These are phyloP conservation scores for Climacium dendroides DNA, from an alignment of 225 moss, liverwort and hornwort genomes.

Conservation along the genomic window DNA sequence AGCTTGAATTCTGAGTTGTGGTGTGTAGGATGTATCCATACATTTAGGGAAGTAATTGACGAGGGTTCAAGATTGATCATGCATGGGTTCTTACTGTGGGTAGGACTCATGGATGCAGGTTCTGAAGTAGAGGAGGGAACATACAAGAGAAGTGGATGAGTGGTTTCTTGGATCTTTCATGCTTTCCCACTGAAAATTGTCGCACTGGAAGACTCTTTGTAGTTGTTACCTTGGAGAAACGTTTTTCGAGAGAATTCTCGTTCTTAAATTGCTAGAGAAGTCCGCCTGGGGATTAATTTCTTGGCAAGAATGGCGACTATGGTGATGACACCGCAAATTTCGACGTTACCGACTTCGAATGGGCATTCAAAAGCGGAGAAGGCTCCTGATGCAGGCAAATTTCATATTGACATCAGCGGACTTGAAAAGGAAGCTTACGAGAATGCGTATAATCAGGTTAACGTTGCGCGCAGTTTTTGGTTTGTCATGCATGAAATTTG, in stretches of 20 bases:
- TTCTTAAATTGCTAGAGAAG: neutral
- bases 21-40: neutral
- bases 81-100: neutral
- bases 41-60: neutral
- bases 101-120: neutral
- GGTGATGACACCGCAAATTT: conserved; percentile 4
- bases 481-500: neutral
- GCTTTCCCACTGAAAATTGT: neutral
- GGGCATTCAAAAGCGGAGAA: neutral
- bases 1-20: neutral
- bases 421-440: neutral
- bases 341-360: conserved; percentile 2
- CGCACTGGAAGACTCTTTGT: neutral
- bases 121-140: neutral
- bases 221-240: neutral
- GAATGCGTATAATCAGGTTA: conserved; percentile 7
- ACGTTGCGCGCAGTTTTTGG: neutral
- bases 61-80: neutral
- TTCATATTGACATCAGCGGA: conserved; percentile 10
- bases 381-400: neutral
- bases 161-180: neutral
- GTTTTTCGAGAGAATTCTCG: neutral
- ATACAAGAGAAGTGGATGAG: neutral
- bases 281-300: neutral
- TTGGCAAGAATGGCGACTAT: conserved; percentile 14